phyloP scores from a whole-genome alignment of 2,329 filamentous ascomycete genomes.

The Septoria petroselini region DNA sequence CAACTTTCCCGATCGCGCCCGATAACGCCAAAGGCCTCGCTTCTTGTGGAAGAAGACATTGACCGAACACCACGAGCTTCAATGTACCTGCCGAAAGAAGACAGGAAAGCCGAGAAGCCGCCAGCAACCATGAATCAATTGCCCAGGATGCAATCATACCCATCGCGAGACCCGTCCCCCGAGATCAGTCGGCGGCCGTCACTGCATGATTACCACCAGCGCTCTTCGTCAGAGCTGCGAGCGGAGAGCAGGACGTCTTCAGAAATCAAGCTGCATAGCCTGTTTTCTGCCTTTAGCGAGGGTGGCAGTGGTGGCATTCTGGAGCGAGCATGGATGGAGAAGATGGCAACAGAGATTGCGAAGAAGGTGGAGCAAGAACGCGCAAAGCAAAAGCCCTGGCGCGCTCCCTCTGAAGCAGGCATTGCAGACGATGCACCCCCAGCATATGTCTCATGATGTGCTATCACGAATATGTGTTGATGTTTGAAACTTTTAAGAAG shows the following conservation, averaged over 20 bases:
- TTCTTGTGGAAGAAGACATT: constrained; percentile 33
- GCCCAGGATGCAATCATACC: constrained; percentile 22
- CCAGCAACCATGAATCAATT: constrained; percentile 18
- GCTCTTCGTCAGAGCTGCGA: constrained; percentile 19
- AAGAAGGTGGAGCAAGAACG: constrained; percentile 86
- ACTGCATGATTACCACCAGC: constrained; percentile 14
- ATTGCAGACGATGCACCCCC: constrained; percentile 35
- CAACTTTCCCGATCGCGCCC: constrained; percentile 17
- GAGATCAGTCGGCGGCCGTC: constrained; percentile 22
- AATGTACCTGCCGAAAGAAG: constrained; percentile 23
- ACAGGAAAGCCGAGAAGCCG: constrained; percentile 15
- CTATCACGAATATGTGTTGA: neutral
- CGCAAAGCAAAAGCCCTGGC: constrained; percentile 36
- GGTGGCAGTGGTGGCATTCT: constrained; percentile 54
- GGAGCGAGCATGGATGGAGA: constrained; percentile 82
- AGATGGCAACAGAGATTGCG: constrained; percentile 91
- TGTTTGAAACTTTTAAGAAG: neutral
- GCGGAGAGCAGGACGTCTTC: constrained; percentile 14
- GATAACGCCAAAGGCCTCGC: constrained; percentile 19
- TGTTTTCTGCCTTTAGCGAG: constrained; percentile 27
- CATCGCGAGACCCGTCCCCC: constrained; percentile 26
- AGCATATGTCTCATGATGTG: constrained; percentile 37
- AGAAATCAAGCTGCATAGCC: constrained; percentile 25
- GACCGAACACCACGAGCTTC: constrained; percentile 39
- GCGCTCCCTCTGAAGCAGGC: constrained; percentile 18